Percentiles rank a stretch among this genome's conserved stretches.
Conservation (phyloP, 2,329 filamentous ascomycete species). For the Phyllosticta paracitricarpa region DNA sequence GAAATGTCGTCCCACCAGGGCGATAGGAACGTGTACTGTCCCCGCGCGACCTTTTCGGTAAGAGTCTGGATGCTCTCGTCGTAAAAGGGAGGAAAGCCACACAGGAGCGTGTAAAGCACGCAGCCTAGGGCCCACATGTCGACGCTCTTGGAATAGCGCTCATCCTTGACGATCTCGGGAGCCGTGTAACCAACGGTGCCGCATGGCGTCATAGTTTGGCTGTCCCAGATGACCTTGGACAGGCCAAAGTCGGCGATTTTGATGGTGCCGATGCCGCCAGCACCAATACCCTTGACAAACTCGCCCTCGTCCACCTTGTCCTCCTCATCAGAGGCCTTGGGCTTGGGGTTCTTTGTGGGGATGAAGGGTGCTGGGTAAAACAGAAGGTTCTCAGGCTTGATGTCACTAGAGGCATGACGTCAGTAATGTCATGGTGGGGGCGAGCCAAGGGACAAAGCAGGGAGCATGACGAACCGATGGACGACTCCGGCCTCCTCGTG, state of each 20-base stretch:
- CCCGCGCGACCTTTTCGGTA: conserved; percentile 93
- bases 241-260: conserved; percentile 98
- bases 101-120: conserved; percentile 91
- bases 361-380: conserved; percentile 81
- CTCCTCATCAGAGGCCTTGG: conserved; percentile 78
- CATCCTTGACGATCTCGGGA: conserved; percentile 97
- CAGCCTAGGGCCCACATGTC: conserved; percentile 99
- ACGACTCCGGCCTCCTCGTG: conserved; percentile 94
- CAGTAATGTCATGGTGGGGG: conserved; percentile 16
- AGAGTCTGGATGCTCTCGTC: conserved; percentile 96
- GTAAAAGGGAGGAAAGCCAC: conserved; percentile 96
- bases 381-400: conserved; percentile 95
- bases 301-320: conserved; percentile 97
- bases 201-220: conserved; percentile 97
- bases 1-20: conserved; percentile 99
- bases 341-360: conserved; percentile 70
- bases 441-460: neutral
- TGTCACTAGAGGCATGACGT: conserved; percentile 56
- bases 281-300: conserved; percentile 69
- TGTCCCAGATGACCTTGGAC: conserved; percentile 97
- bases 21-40: conserved; percentile 94
- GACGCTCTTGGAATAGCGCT: conserved; percentile 95
- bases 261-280: conserved; percentile 86
- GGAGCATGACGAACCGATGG: conserved; percentile 63
- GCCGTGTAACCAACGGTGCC: conserved; percentile 97